Percentiles rank a stretch among this genome's conserved stretches.
Conservation (phyloP, 345 rosid species). For the Hypericum perforatum region DNA sequence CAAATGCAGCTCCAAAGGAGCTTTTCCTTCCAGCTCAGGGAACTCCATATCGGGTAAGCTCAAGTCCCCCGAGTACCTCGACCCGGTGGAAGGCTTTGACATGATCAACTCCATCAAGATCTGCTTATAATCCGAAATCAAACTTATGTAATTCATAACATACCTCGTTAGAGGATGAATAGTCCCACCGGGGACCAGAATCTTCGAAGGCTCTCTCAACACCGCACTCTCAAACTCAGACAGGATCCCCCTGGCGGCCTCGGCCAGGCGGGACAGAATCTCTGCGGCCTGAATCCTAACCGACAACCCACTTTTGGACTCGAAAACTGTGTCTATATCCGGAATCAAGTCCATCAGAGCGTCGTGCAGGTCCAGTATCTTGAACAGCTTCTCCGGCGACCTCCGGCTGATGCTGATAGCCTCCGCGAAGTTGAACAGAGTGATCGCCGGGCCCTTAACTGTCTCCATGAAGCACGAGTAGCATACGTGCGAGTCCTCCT, state of each 20-base stretch:
- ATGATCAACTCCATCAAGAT: conserved; percentile 62
- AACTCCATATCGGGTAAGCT: conserved; percentile 71
- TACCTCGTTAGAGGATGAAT: conserved; percentile 94
- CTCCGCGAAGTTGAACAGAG: conserved; percentile 79
- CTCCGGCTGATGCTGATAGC: conserved; percentile 82
- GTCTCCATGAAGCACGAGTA: conserved; percentile 87
- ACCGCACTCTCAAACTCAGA: conserved; percentile 81
- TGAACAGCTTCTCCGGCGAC: conserved; percentile 88
- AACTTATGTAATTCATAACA: conserved; percentile 88
- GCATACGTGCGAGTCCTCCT: conserved; percentile 51
- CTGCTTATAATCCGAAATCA: conserved; percentile 84
- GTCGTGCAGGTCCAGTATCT: conserved; percentile 83
- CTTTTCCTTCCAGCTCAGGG: conserved; percentile 53
- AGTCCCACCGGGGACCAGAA: conserved; percentile 84
- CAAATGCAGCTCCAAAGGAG: conserved; percentile 73
- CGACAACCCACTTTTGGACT: conserved; percentile 42
- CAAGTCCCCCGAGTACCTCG: conserved; percentile 65
- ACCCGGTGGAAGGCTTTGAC: conserved; percentile 66
- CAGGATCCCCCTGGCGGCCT: conserved; percentile 77
- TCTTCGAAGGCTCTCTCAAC: conserved; percentile 60
- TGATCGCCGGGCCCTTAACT: conserved; percentile 59
- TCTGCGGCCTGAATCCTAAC: conserved; percentile 65
- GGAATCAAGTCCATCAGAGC: conserved; percentile 57
- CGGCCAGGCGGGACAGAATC: conserved; percentile 71
- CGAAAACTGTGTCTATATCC: conserved; percentile 69